phyloP scores from a whole-genome alignment of 306 rosid genomes.

The Pterocarpus santalinus region DNA sequence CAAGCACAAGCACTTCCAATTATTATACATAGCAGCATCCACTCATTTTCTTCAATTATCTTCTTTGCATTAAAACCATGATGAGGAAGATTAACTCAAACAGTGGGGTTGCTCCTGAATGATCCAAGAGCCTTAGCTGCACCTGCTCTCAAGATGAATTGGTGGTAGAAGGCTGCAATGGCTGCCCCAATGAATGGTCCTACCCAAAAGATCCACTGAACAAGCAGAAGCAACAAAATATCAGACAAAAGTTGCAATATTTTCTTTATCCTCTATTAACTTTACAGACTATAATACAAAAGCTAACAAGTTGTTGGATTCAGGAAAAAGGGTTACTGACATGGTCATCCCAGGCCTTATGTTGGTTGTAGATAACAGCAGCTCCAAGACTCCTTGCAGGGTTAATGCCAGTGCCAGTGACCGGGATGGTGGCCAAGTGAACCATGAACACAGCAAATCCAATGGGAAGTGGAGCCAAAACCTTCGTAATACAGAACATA shows the following conservation, averaged over 20 bases:
- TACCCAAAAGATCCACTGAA: conserved; percentile 82
- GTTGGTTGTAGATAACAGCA: conserved; percentile 61
- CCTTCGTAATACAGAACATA: conserved; percentile 46
- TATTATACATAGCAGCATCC: conserved; percentile 1
- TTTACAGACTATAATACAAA: not conserved
- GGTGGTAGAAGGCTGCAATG: conserved; percentile 84
- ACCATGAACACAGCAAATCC: conserved; percentile 86
- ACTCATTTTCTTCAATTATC: conserved; percentile 3
- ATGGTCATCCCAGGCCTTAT: conserved; percentile 69
- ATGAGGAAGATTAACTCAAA: conserved; percentile 37
- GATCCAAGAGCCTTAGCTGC: conserved; percentile 79
- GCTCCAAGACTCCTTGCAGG: conserved; percentile 86
- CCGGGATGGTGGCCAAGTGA: conserved; percentile 83
- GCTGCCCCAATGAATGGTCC: conserved; percentile 87
- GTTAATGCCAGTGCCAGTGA: conserved; percentile 82
- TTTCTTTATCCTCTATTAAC: not conserved
- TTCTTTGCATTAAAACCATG: not conserved
- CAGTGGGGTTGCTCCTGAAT: conserved; percentile 69
- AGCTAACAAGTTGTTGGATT: not conserved
- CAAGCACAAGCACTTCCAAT: conserved; percentile 35
- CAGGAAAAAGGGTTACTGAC: conserved; percentile 46
- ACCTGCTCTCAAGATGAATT: conserved; percentile 77
- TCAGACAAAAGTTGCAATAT: not conserved
- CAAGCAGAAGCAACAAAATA: conserved; percentile 14
- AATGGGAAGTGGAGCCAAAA: conserved; percentile 83